Base-by-base conservation (phyloP, 2,329 filamentous ascomycete genomes). In the Monosporascus sp. region DNA sequence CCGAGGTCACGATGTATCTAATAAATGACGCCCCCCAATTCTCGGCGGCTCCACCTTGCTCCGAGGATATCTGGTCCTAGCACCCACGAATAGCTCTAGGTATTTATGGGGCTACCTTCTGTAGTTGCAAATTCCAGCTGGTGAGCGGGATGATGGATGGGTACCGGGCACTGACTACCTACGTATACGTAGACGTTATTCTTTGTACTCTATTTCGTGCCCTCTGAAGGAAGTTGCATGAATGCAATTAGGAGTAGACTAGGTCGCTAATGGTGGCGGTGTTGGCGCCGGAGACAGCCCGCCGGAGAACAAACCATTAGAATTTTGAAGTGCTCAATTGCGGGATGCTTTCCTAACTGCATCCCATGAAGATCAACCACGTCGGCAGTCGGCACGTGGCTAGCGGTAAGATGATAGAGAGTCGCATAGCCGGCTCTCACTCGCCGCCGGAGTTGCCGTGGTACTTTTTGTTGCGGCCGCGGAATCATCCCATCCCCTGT, bases 31-130 rank as follows among this genome's bases (percentile, higher is more conserved):
- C 42, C 37, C 37, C 50, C 41, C 34, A 39, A 51, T 38, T 38
- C 36, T 57, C 55, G 57, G 57, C 46, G 48, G 51, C 47, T 55
- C 57, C 57, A 53, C 53, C 44, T 24, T 48, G 22, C 47, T 54
- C 55, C 54, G 55, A 50, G 24, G 54, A 48, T 6, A 31, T 31
- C 9, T 31, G 27, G 27, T 31, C 27, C 27, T 11, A 14, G 27
- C 27, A 31, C 27, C 27, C 27, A 31, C 27, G 22, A 22, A 11
- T 14, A 14, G 27, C 11, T 31, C 27, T 31, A 14, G 27, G 9
- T 31, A 31, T 31, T 31, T 31, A 31, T 9, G 9, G 27, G 27
- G 27, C 11, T 31, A 31, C 9, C 9, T 14, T 31, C 38, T 18
- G 18, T 41, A 11, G 9, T 41, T 11, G 9, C 38, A 18, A 17